Base-by-base conservation (phyloP, 2,329 filamentous ascomycete species). In the Fusarium marasasianum region DNA sequence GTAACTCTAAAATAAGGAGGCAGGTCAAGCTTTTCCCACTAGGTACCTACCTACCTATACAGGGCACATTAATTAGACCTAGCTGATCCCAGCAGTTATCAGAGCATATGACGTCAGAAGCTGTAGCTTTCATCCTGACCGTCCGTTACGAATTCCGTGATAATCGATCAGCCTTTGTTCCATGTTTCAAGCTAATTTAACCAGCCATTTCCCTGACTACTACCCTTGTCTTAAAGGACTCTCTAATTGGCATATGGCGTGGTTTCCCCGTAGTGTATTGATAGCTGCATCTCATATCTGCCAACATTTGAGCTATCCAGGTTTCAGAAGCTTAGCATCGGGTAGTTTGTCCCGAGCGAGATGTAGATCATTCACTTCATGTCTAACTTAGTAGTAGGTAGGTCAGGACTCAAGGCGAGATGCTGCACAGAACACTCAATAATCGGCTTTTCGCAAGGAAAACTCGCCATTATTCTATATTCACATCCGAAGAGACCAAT, bases 21-120 rank as follows among this genome's bases (percentile, higher is more conserved):
- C 38, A 26, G 59, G 55, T 55, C 55, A 69, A 50, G 55, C 66
- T 26, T 63, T 63, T 51, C 22, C 12, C 6, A 22, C 51, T 35
- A n/a, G n/a, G n/a, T n/a, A 35, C 33, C 33, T 33, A 33, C 31
- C 31, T 17, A 6, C 31, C 31, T 31, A 31, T 31, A 31, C 31
- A 69, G n/a, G 56, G 26, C 22, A 44, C 31, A 24, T 29, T 33
- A 31, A 17, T 35, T 37, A 24, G 4, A 37, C 35, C 15, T 40
- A 20, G 18, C 20, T 20, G 43, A 55, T 44, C 31, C 47, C 22
- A 51, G 44, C 13, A 61, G 33, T 38, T 60, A 38, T 54, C 54
- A 65, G 43, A 45, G 18, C 26, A 64, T 31, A 74, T 73, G 71
- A 73, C 71, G 71, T 73, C 71, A 73, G 66, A 40, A 44, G 43